Percentiles rank a stretch among this genome's conserved stretches.
Conservation (phyloP, 2,329 filamentous ascomycete genomes). For the Periconia digitata region DNA sequence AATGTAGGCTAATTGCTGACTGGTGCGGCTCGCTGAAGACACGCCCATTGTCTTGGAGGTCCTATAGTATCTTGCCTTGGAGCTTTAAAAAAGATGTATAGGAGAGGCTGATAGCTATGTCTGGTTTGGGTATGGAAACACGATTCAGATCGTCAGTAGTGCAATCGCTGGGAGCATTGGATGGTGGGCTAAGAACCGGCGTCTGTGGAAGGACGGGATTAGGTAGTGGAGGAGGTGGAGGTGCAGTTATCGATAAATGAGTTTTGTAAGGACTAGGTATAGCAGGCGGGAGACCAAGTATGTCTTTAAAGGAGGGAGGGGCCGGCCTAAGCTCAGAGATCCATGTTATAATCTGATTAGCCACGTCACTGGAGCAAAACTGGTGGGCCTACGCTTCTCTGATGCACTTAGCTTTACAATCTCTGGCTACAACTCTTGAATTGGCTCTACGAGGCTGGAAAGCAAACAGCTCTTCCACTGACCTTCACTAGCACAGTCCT, state of each 20-base stretch:
- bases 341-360: constrained; percentile 14
- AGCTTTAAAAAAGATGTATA: constrained; percentile 8
- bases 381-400: constrained; percentile 8
- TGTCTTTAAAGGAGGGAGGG: constrained; percentile 7
- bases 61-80: constrained; percentile 8
- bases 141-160: constrained; percentile 20
- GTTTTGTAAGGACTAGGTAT: not conserved
- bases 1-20: constrained; percentile 19
- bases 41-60: constrained; percentile 13
- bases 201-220: constrained; percentile 15
- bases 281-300: constrained; percentile 2
- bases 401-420: constrained; percentile 12
- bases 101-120: constrained; percentile 17
- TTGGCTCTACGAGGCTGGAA: constrained; percentile 7
- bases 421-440: constrained; percentile 10
- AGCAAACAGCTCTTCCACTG: constrained; percentile 13
- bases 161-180: constrained; percentile 15
- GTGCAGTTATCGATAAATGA: constrained; percentile 1
- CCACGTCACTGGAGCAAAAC: constrained; percentile 2
- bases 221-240: constrained; percentile 16
- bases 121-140: constrained; percentile 21
- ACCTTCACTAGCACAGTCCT: constrained; percentile 9
- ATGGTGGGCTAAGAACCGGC: too few relatives aligned
- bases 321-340: constrained; percentile 17
- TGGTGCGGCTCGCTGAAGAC: constrained; percentile 16